Conservation (phyloP, 108 stramenopile species). For the Phaeodactylum tricornutum region DNA sequence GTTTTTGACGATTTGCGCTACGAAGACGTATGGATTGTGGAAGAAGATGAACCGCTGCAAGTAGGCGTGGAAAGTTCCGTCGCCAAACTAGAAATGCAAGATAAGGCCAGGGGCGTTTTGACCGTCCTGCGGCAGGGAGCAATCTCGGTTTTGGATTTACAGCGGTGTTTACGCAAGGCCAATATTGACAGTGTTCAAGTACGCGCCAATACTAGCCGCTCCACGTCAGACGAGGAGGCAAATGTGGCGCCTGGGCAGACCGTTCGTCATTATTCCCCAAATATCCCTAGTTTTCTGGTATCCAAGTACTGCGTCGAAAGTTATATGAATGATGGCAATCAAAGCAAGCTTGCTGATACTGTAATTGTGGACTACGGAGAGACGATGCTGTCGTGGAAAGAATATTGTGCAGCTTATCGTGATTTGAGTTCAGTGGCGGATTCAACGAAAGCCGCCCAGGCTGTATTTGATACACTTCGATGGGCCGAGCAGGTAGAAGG, state of each 20-base stretch:
- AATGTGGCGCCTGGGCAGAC: slow-evolving; percentile 90
- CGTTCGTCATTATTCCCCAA: slow-evolving; percentile 94
- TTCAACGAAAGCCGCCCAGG: slow-evolving; percentile 51
- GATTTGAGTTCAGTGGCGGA: slow-evolving; percentile 58
- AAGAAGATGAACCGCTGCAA: slow-evolving; percentile 27
- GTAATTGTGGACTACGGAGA: slow-evolving; percentile 85
- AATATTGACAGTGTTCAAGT: slow-evolving; percentile 30
- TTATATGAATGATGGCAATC: slow-evolving; percentile 19
- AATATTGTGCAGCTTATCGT: slow-evolving; percentile 53
- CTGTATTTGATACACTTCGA: slow-evolving; percentile 75
- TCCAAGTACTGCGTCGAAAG: slow-evolving; percentile 10
- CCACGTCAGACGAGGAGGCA: slow-evolving; percentile 38
- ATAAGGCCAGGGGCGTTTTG: no score
- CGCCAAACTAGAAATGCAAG: slow-evolving; percentile 66
- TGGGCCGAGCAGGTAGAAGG: slow-evolving; percentile 75
- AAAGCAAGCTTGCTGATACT: slow-evolving; percentile 19
- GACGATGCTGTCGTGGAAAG: slow-evolving; percentile 36
- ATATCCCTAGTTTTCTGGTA: slow-evolving; percentile 75
- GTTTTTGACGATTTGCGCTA: slow-evolving; percentile 89
- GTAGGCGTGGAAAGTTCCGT: slow-evolving; percentile 83
- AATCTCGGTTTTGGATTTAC: slow-evolving; percentile 42
- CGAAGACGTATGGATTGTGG: slow-evolving; percentile 79
- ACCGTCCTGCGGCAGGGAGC: slow-evolving; percentile 72
- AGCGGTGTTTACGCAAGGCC: slow-evolving; percentile 25
- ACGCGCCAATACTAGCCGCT: slow-evolving; percentile 10